Evolutionary conservation across 345 rosid genomes (phyloP), one percentile per base, ranked within the genome.

Genomic region (Turritis glabra): DNA sequence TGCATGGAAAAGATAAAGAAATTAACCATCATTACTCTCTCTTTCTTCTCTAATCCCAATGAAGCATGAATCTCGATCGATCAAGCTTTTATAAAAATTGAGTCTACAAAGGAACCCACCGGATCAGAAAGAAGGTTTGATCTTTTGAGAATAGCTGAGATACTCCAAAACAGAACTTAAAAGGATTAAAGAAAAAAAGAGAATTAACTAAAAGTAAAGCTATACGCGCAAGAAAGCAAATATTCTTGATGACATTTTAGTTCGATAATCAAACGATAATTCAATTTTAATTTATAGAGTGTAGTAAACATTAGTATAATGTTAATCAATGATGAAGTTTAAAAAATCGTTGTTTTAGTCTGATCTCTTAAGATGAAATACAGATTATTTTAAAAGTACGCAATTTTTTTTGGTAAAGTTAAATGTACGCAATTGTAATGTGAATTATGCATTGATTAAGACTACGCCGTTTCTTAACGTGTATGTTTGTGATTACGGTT

Each of bases 41-140:
- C 73, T 77, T 77, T 71, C 53, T 64, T 77, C 76, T 57, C 76
- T 77, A 71, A 77, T 77, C 80, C 80, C 80, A 33, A 77, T 71
- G 80, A 77, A 77, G 56, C 72, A 77, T 77, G 71, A 77, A 64
- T 77, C 60, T 71, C 25, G 80, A 77, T 71, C 76, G 75, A 76
- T 62, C 58, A 53, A 64, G 23, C 38, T 71, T 77, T 71, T 47
- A 35, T 25, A 18, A 44, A 38, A 70, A 55, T 35, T 46, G 6
- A 64, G 76, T 77, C 61, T 47, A 54, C 72, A 56, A 48, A 41
- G 37, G 66, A 71, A 77, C 54, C 65, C 75, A 69, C 75, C 43
- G 75, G 64, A 68, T 10, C 14, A 15, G 0, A 69, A 69, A 61
- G 80, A 76, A 26, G 59, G 70, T 76, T 63, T 76, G 58, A 64